phyloP scores from a whole-genome alignment of 2,329 filamentous ascomycete genomes.

The Penicillium sp. region DNA sequence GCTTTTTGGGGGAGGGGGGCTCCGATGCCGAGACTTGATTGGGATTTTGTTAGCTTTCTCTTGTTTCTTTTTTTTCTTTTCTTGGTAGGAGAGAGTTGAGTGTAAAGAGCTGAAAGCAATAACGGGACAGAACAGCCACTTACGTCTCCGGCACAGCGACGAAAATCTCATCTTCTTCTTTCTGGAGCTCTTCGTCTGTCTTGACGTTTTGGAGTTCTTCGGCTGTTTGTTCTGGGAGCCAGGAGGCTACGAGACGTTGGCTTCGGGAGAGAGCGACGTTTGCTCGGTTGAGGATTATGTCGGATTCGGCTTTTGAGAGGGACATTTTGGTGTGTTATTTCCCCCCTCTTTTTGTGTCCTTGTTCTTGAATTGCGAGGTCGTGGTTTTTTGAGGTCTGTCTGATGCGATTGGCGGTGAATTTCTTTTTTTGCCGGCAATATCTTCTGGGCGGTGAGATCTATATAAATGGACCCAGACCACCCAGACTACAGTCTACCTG shows the following conservation, averaged over 20 bases:
- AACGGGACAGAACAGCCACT: no score
- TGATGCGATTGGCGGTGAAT: conserved; percentile 12
- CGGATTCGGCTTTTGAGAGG: conserved; percentile 44
- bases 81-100: no score
- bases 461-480: neutral
- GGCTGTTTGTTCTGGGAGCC: conserved; percentile 50
- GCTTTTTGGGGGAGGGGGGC: conserved; percentile 44
- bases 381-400: neutral
- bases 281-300: conserved; percentile 54
- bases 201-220: conserved; percentile 39
- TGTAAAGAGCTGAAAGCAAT: no score
- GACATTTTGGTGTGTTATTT: conserved; percentile 29
- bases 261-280: conserved; percentile 53
- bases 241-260: conserved; percentile 54
- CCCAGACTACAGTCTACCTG: no score
- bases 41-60: no score
- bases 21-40: conserved; percentile 46
- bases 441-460: neutral
- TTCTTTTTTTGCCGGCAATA: conserved; percentile 2
- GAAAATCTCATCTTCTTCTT: conserved; percentile 55
- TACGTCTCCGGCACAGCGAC: conserved; percentile 54
- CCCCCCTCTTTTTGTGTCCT: neutral
- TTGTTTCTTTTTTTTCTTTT: no score
- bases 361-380: neutral
- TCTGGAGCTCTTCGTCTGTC: conserved; percentile 45